Evolutionary conservation across 495 filamentous ascomycete genomes (phyloP), one percentile per base, ranked within the genome.

Genomic region (Staphylotrichum tortipilum): DNA sequence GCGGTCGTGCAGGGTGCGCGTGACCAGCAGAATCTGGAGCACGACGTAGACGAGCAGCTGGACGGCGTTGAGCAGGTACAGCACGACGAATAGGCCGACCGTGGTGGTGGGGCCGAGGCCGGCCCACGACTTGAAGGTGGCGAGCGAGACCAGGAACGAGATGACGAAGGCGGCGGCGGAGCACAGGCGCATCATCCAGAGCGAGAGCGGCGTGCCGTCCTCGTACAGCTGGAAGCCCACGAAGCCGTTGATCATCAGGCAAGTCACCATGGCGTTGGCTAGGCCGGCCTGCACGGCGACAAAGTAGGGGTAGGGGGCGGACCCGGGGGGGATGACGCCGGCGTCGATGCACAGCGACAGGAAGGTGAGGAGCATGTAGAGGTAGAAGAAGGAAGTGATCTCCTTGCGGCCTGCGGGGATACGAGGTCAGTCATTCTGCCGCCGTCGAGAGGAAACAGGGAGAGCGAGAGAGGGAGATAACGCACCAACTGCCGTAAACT

Each of bases 191-290:
- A 99, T 74, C 49, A 95, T 80, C 92, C 91, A 99, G 24, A 99
- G 81, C 0, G 91, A 96, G 30, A 96, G 76, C 7, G 83, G 83
- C 2, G 92, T 99, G n/a, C 92, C 92, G 64, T 99, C 92, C 67
- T 99, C 92, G 66, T 97, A 99, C 5, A 99, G 78, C 69, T 97
- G 94, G 70, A 97, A 99, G 30, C 92, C 92, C 34, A 99, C 91
- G 63, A 99, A 99, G 24, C 94, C 92, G 65, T 97, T 97, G 74
- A 99, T 86, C 48, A 97, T 71, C 34, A 99, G 75, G 67, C 85
- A 94, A 9, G 86, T 90, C 64, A 88, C 86, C 17, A 92, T 73
- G 10, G 92, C 89, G 15, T 89, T 95, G n/a, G 81, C 72, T 50
- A 99, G 75, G n/a, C 94, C 92, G 53, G 80, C 81, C 62, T 99